Evolutionary conservation across 306 rosid genomes (phyloP).

Genomic region (Gynostemma pentaphyllum): DNA sequence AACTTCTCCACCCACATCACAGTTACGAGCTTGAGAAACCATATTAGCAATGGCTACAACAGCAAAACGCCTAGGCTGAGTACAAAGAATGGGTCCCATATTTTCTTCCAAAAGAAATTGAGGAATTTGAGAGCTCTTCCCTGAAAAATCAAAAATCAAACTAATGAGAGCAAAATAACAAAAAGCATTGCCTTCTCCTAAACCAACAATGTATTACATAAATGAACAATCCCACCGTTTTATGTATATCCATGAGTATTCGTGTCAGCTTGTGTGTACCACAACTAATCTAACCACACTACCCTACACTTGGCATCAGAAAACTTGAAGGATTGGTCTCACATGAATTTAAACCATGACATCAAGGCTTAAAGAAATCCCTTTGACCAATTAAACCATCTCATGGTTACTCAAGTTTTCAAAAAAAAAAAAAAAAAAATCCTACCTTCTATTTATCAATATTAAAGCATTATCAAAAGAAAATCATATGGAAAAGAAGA

Average conservation of each 20-base stretch:
- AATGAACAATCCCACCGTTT: background rate
- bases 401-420: no score
- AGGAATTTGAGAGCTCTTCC: slow-evolving; percentile 91
- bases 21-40: slow-evolving; percentile 70
- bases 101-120: slow-evolving; percentile 78
- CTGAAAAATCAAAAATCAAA: slow-evolving; percentile 24
- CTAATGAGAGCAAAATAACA: no score
- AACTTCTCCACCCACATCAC: slow-evolving; percentile 70
- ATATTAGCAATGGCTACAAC: slow-evolving; percentile 80
- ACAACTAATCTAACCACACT: no score
- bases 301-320: no score
- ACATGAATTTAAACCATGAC: no score
- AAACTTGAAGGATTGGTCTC: no score
- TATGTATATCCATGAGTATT: no score
- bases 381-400: no score
- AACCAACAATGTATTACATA: background rate
- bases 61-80: slow-evolving; percentile 91
- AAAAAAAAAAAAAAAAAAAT: no score
- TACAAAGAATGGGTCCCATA: slow-evolving; percentile 63
- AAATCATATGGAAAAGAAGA: background rate
- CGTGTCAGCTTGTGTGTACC: no score
- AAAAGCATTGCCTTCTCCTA: background rate
- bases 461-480: slow-evolving; percentile 3
- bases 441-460: no score
- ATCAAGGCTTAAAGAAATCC: no score